Conservation (phyloP, 2,329 filamentous ascomycete species). For the Alternaria sp. region DNA sequence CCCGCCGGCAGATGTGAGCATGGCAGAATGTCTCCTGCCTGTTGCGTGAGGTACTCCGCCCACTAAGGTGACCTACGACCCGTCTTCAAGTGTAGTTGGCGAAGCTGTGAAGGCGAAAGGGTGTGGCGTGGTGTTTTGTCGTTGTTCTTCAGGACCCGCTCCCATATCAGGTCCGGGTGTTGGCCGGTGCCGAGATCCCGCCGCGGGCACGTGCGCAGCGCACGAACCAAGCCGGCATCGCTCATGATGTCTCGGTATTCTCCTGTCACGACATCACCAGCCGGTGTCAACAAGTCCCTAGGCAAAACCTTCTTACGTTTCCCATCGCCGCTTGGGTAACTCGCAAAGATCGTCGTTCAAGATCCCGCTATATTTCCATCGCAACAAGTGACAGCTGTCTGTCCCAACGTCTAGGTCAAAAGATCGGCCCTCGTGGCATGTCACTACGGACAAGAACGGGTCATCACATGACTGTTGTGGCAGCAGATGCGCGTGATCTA, state of each 20-base stretch:
- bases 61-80: background rate
- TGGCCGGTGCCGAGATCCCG: background rate
- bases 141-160: background rate
- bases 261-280: background rate
- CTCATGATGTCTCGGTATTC: background rate
- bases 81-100: background rate
- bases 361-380: background rate
- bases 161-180: background rate
- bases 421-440: background rate
- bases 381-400: background rate
- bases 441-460: background rate
- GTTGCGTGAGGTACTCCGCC: constrained; percentile 13
- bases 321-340: background rate
- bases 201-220: background rate
- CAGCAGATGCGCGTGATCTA: background rate
- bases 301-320: background rate
- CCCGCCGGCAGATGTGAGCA: background rate
- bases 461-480: background rate
- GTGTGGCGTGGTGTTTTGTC: background rate
- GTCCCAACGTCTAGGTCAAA: background rate
- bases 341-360: background rate
- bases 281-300: background rate
- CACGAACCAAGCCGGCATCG: background rate
- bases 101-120: background rate
- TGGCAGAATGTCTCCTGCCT: constrained; percentile 13